Percentiles rank a stretch among this genome's conserved stretches.
These are phyloP conservation scores for Colletotrichum tofieldiae DNA, from an alignment of 2,329 filamentous ascomycete genomes.

Conservation along the genomic window DNA sequence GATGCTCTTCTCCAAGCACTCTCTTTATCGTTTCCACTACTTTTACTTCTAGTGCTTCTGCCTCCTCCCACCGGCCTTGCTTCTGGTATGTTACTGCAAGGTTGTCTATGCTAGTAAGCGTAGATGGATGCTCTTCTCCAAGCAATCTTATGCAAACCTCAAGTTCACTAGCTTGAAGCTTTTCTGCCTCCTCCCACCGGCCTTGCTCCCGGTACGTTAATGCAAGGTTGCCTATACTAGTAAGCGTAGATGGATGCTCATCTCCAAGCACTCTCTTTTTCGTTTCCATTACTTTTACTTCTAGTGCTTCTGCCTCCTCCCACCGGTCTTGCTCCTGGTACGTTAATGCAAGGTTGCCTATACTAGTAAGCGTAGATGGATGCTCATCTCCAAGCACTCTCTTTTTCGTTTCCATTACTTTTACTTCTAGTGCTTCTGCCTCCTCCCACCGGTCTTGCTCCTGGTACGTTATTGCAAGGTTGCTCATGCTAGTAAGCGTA, in stretches of 20 bases:
- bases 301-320: not conserved
- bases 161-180: not conserved
- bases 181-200: not conserved
- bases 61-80: not conserved
- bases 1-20: not conserved
- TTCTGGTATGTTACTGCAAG: rapidly evolving
- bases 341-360: no score
- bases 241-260: not conserved
- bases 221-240: not conserved
- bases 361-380: no score
- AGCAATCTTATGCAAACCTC: not conserved
- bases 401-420: no score
- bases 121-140: not conserved
- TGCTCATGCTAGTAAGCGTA: not conserved
- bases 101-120: not conserved
- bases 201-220: not conserved
- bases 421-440: no score
- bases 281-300: not conserved
- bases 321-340: not conserved
- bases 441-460: not conserved
- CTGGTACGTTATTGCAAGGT: not conserved
- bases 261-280: not conserved
- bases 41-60: not conserved
- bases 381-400: no score
- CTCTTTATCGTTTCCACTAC: not conserved